Evolutionary conservation across 371 early-diverging fungal species (phyloP), one percentile per base, ranked within the genome.

Genomic region (Lichtheimia ramosa): DNA sequence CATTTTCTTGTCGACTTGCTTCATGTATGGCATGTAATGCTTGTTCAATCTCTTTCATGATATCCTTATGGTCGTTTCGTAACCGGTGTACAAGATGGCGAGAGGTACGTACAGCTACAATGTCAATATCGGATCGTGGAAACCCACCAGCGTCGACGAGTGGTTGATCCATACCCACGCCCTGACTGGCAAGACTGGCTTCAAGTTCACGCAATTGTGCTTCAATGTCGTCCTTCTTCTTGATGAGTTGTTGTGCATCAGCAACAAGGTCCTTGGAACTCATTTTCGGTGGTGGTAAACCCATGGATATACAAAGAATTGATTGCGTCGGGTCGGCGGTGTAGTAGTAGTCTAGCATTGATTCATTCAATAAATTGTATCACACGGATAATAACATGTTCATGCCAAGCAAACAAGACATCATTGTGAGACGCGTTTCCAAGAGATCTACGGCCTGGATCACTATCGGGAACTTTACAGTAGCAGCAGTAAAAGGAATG

Each of bases 81-180:
- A 79, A 73, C 69, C 89, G 78, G 48, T 87, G 81, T 21, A 95
- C 83, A 43, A 71, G 60, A 42, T 81, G 73, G 3, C 96, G 84
- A 0, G 85, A 77, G 15, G 67, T 71, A 27, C 82, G 62, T 15
- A 69, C 83, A 1, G 87, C 75, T 25, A 86, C 88, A 0, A 96
- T 82, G 65, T 96, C 96, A 14, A 96, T 70, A 72, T 96, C 96
- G 14, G 88, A 73, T 23, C 94, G 83, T 5, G 97, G 96, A 64
- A 91, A 96, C 0, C 96, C 96, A 10, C 79, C 69, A 3, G 62
- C 41, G 66, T 94, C 96, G 2, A 95, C 79, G 27, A 96, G 81
- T 4, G 87, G 76, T 18, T 86, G 87, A 3, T 79, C 74, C 85
- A 92, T 87, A 46, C 85, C 86, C 3, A 91, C 86, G 46, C 86